Evolutionary conservation across 1,284 basidiomycete genomes (phyloP).

Genomic region (Puccinia hordei): DNA sequence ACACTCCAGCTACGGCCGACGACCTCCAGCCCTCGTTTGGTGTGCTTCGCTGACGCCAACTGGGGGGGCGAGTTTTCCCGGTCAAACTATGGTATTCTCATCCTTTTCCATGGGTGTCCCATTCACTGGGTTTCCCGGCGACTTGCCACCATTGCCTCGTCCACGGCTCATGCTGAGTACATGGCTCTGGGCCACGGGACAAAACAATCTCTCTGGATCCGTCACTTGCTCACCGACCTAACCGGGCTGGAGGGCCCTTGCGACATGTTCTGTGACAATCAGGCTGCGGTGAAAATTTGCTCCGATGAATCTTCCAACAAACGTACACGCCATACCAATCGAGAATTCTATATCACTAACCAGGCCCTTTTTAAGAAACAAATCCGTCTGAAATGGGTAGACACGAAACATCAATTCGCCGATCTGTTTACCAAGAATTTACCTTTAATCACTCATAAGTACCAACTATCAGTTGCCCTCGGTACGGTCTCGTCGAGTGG

Average conservation of each 20-base stretch:
- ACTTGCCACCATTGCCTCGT: neutral
- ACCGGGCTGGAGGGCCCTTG: neutral
- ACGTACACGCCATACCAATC: neutral
- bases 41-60: neutral
- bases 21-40: neutral
- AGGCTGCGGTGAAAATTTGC: neutral
- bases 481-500: no score
- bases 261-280: neutral
- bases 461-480: neutral
- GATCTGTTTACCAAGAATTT: neutral
- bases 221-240: neutral
- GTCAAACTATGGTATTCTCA: no score
- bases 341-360: slow-evolving; percentile 27
- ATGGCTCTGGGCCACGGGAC: slow-evolving; percentile 3
- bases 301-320: neutral
- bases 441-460: neutral
- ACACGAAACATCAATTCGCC: neutral
- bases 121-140: neutral
- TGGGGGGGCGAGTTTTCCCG: slow-evolving; percentile 6
- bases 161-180: slow-evolving; percentile 10
- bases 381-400: neutral
- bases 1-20: neutral
- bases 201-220: neutral
- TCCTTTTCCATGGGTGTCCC: no score
- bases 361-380: neutral